Conservation (phyloP, 208 protist genomes). For the Histomonas meleagridis region DNA sequence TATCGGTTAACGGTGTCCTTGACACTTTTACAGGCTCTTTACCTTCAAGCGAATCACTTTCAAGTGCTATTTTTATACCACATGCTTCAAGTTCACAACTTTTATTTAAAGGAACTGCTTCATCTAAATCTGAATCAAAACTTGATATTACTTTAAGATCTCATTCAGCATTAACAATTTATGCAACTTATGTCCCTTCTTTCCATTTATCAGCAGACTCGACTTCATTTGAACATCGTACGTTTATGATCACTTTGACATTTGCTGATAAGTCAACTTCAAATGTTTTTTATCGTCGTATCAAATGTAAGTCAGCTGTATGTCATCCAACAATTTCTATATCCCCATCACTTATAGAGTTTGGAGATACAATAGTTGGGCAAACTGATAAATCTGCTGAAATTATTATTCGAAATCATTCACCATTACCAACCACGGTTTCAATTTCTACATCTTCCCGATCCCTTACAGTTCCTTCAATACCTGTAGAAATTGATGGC, state of each 20-base stretch:
- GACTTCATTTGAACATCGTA: background rate
- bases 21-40: background rate
- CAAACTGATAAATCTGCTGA: background rate
- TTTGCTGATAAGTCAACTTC: background rate
- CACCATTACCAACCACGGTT: constrained; percentile 11
- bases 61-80: background rate
- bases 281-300: background rate
- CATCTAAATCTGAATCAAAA: background rate
- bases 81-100: background rate
- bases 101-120: background rate
- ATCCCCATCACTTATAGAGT: background rate
- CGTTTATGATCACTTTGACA: background rate
- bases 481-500: background rate
- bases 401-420: background rate
- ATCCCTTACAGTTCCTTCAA: background rate
- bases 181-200: background rate
- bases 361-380: constrained; percentile 19
- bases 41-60: background rate
- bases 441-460: background rate
- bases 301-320: background rate
- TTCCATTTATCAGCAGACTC: background rate
- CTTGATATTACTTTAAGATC: background rate
- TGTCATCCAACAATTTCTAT: background rate
- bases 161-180: background rate
- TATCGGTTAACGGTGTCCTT: background rate